phyloP scores from a whole-genome alignment of 202 grass and related monocot species.

The Panicum hallii region DNA sequence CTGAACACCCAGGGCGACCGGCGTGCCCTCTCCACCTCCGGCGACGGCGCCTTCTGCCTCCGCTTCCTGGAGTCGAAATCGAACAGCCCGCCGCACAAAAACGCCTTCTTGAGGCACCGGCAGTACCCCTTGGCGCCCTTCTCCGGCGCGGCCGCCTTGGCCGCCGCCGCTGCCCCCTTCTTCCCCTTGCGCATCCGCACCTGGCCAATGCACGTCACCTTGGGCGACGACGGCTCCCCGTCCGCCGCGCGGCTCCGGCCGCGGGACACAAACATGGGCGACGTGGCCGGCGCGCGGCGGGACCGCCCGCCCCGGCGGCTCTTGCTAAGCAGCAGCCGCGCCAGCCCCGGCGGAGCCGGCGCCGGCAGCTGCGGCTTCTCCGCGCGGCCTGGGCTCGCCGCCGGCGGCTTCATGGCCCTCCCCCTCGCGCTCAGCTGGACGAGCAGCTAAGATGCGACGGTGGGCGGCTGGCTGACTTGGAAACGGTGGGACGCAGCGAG shows the following conservation, averaged over 20 bases:
- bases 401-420: conserved; percentile 56
- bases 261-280: conserved; percentile 79
- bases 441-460: background rate
- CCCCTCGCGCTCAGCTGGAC: background rate
- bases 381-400: conserved; percentile 75
- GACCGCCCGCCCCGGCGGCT: conserved; percentile 62
- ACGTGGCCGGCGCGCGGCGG: conserved; percentile 46
- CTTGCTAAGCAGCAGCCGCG: conserved; percentile 80
- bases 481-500: background rate
- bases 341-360: conserved; percentile 62
- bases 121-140: conserved; percentile 52
- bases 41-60: conserved; percentile 27
- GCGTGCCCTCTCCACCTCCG: conserved; percentile 31
- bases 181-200: conserved; percentile 79
- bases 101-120: conserved; percentile 63
- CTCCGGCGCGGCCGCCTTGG: background rate
- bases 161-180: background rate
- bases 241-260: conserved; percentile 56
- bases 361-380: conserved; percentile 68
- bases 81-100: conserved; percentile 61
- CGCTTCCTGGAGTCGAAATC: conserved; percentile 40
- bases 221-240: conserved; percentile 91
- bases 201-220: conserved; percentile 99
- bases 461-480: background rate
- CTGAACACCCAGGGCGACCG: conserved; percentile 62